phyloP scores from a whole-genome alignment of 1,284 basidiomycete genomes.

The Ceraceosorus guamensis region DNA sequence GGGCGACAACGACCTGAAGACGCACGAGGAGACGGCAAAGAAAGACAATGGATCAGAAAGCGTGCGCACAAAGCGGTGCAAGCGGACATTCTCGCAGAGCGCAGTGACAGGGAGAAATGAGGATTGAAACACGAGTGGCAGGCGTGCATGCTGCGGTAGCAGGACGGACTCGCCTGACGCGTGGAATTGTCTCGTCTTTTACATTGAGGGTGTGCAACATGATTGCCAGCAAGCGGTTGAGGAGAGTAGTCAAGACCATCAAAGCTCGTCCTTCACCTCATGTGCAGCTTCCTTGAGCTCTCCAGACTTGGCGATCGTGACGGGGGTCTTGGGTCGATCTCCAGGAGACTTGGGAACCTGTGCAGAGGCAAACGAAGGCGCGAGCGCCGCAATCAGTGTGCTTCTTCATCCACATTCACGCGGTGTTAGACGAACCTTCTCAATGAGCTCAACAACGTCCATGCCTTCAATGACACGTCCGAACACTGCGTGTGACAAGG shows the following conservation, averaged over 20 bases:
- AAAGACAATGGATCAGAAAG: not conserved
- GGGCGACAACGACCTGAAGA: not conserved
- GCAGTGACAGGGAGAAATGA: too few species aligned
- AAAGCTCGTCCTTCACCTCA: constrained; percentile 41
- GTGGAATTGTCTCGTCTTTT: not conserved
- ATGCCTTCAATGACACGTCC: constrained; percentile 21
- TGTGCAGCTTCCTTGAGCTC: constrained; percentile 22
- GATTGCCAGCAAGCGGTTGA: too few species aligned
- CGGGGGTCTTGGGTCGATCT: constrained; percentile 33
- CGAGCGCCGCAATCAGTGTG: too few species aligned
- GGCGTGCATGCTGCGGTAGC: too few species aligned
- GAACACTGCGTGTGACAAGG: constrained; percentile 9
- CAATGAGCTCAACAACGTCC: constrained; percentile 25
- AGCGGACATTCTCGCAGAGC: too few species aligned
- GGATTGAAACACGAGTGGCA: too few species aligned
- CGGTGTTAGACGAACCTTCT: constrained; percentile 11
- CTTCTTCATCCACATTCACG: too few species aligned
- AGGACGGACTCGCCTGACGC: not conserved
- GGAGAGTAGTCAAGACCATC: not conserved
- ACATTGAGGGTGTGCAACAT: too few species aligned
- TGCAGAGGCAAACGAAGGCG: too few species aligned
- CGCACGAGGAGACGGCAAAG: not conserved
- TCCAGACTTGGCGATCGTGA: constrained; percentile 36
- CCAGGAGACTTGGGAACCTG: constrained; percentile 24
- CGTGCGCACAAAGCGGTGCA: too few species aligned